Conservation (phyloP, 106 monocot species). For the Acanthochlamys bracteata region DNA sequence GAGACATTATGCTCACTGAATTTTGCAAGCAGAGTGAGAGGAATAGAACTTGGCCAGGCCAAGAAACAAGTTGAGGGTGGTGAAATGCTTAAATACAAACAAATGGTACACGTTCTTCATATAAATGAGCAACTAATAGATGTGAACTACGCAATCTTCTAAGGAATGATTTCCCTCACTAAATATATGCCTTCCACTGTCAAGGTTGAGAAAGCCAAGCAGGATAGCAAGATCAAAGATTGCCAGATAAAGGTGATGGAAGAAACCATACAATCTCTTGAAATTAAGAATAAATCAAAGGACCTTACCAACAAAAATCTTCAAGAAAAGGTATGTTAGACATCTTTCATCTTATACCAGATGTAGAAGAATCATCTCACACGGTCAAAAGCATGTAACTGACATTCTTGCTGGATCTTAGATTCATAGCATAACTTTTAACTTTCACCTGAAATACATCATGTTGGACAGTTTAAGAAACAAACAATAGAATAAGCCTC, state of each 20-base stretch:
- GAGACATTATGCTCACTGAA: conserved; percentile 91
- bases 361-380: too few species aligned
- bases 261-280: conserved; percentile 49
- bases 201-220: conserved; percentile 74
- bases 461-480: too few species aligned
- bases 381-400: too few species aligned
- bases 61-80: conserved; percentile 70
- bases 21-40: conserved; percentile 92
- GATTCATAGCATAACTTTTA: too few species aligned
- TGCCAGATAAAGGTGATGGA: conserved; percentile 61
- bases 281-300: conserved; percentile 65
- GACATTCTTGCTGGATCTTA: too few species aligned
- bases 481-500: too few species aligned
- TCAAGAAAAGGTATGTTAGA: conserved; percentile 62
- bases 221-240: conserved; percentile 71
- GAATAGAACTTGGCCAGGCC: conserved; percentile 83
- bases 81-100: conserved; percentile 58
- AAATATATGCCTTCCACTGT: neutral
- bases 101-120: conserved; percentile 40
- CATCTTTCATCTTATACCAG: too few species aligned
- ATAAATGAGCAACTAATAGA: too few species aligned
- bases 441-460: too few species aligned
- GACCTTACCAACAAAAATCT: conserved; percentile 55
- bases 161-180: too few species aligned
- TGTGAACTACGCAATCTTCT: neutral